Conservation (phyloP, 257 asterid species). For the Eucommia ulmoides region DNA sequence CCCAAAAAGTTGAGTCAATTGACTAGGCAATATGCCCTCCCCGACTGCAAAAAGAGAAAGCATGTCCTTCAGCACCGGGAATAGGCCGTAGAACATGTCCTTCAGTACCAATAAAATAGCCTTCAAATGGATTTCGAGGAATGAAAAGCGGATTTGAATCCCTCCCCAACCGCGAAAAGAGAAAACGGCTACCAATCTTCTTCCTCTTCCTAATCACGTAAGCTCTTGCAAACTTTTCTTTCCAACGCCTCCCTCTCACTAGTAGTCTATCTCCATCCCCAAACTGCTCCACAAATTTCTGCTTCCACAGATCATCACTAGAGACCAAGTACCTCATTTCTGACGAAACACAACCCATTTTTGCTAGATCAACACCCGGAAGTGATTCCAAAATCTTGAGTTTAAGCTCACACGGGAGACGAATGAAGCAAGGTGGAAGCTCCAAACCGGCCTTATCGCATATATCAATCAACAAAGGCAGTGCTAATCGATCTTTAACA, state of each 20-base stretch:
- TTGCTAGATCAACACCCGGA: constrained; percentile 63
- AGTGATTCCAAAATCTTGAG: constrained; percentile 52
- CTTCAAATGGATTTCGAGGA: too few relatives aligned
- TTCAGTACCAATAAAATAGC: too few relatives aligned
- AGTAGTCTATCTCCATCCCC: constrained; percentile 11
- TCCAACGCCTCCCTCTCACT: constrained; percentile 47
- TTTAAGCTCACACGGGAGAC: constrained; percentile 72
- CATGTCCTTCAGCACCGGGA: too few relatives aligned
- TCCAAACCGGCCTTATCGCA: constrained; percentile 50
- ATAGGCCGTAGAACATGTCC: too few relatives aligned
- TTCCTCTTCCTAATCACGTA: too few relatives aligned
- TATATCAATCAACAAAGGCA: constrained; percentile 77
- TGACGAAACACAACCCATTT: constrained; percentile 39
- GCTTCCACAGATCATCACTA: constrained; percentile 68
- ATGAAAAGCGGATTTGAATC: too few relatives aligned
- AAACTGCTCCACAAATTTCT: constrained; percentile 44
- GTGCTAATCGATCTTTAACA: constrained; percentile 61
- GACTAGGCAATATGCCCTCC: too few relatives aligned
- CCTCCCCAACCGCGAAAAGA: too few relatives aligned
- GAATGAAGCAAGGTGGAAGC: constrained; percentile 76
- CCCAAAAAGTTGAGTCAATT: too few relatives aligned
- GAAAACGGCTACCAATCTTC: too few relatives aligned
- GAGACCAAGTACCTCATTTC: constrained; percentile 53
- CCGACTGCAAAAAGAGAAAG: too few relatives aligned
- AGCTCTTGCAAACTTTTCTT: constrained; percentile 47